Evolutionary conservation across 2,329 filamentous ascomycete species (phyloP), one percentile per base, ranked within the genome.

Genomic region (Botrytis byssoidea): DNA sequence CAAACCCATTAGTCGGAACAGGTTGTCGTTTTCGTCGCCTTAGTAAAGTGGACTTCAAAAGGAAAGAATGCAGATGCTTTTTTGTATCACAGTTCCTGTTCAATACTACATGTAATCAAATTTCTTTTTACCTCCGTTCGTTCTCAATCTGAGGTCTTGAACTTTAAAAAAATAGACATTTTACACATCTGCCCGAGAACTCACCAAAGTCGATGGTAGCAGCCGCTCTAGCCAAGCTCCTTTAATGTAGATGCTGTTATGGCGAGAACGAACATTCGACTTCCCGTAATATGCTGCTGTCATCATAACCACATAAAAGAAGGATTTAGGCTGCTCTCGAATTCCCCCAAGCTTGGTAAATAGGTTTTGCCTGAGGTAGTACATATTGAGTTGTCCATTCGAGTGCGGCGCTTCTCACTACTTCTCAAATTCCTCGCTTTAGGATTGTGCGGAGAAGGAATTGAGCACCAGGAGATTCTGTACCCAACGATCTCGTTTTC

Each of bases 261-360:
- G 22, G 25, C 12, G 5, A n/a, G 3, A 51, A n/a, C 5, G 0
- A 51, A 5, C 1, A n/a, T 51, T 51, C 25, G 10, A n/a, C 4
- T n/a, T 51, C 25, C 25, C 6, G 20, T 3, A 16, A n/a, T 14
- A 51, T 51, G 2, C 25, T 14, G 1, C 10, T 51, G 25, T 12
- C 10, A 12, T 51, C 4, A 6, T 16, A 16, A 2, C 2, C 12
- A 12, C 25, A n/a, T 1, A 1, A 2, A n/a, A 51, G 25, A 14
- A 16, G 12, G 10, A 3, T 14, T 14, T 16, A 5, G 5, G 25
- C 0, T 14, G 3, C 48, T 14, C 3, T 3, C 6, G 1, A n/a
- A n/a, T n/a, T 12, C 48, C 6, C 25, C 25, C 25, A n/a, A n/a
- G 25, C 48, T 51, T 51, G 25, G 5, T 14, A 12, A 25, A 0